Conservation (phyloP, 1,284 basidiomycete species). For the Papiliotrema fonsecae region DNA sequence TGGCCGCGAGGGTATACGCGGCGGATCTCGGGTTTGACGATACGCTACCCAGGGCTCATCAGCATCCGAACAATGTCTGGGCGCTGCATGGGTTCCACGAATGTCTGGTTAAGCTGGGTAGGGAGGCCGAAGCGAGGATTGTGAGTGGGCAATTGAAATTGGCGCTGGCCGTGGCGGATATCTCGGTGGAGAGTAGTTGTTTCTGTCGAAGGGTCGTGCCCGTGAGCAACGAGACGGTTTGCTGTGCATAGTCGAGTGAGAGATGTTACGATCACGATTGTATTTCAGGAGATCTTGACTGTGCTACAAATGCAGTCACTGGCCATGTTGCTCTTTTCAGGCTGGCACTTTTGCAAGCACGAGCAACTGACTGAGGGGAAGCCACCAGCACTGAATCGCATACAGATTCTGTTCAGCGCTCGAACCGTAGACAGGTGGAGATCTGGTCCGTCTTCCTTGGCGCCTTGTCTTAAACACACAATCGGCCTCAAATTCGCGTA, state of each 20-base stretch:
- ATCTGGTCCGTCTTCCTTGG: no score
- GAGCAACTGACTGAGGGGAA: no score
- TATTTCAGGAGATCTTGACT: not conserved
- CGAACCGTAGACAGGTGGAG: no score
- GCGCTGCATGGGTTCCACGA: conserved; percentile 42
- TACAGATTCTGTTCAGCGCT: no score
- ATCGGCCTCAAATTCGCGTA: no score
- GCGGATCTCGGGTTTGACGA: conserved; percentile 36
- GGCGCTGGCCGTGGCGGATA: conserved; percentile 36
- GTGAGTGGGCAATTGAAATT: conserved; percentile 24
- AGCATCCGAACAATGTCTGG: conserved; percentile 46
- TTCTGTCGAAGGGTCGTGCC: conserved; percentile 25
- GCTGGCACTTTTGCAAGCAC: no score
- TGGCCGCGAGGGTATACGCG: conserved; percentile 30
- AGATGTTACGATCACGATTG: no score
- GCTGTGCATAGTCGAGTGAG: not conserved
- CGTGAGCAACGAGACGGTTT: not conserved
- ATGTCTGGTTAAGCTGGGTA: conserved; percentile 30
- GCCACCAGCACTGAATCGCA: no score
- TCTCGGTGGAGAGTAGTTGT: conserved; percentile 32
- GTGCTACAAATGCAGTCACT: not conserved
- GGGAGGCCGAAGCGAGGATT: conserved; percentile 25
- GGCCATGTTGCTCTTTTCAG: no score
- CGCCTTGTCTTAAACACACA: no score
- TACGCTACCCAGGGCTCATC: conserved; percentile 29